Base-by-base conservation (phyloP, 2,329 filamentous ascomycete genomes). In the Talaromyces verruculosus region DNA sequence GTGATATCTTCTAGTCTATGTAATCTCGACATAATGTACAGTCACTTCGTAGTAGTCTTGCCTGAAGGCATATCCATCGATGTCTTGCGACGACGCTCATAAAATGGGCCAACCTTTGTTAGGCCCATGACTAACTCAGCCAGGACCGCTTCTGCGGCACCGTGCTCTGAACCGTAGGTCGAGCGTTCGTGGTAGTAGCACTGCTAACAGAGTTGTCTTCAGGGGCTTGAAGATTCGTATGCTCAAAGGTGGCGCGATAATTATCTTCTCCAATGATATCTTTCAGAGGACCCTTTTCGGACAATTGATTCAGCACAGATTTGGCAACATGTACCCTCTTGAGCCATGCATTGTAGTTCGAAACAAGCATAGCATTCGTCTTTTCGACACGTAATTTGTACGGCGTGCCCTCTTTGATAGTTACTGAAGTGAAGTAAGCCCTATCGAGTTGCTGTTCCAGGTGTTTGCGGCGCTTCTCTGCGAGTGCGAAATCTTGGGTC, bases 91-190 rank as follows among this genome's bases (percentile, higher is more conserved):
- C 7, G 5, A 41, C 35, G 22, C 17, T 19, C 5, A 3, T 41
- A 41, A 22, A 17, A 37, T 19, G 2, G 19, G 15, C 10, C 45
- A 49, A 39, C 11, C 10, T 22, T n/a, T 28, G 35, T 37, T 22
- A 28, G 2, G 19, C 11, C 22, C 28, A 28, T 8, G 19, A 33
- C 28, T 45, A 60, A 60, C 10, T 11, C 7, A 15, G 7, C 35
- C 47, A 53, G 4, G 60, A 51, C 28, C 45, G 60, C 33, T 62
- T 53, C 28, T 51, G 43, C 19, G 60, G 60, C 8, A 62, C 60
- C 10, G 45, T 53, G 43, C 60, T 62, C 35, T 49, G 35, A 53
- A 15, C 19, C 6, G 19, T 63, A n/a, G 28, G 33, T 4, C 19
- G 30, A 63, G 47, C 33, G 15, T n/a, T 45, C 28, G 10, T 4